Percentiles rank a stretch among this genome's conserved stretches.
phyloP scores from a whole-genome alignment of 768 basidiomycete species.

The Leccinum truebloodii region DNA sequence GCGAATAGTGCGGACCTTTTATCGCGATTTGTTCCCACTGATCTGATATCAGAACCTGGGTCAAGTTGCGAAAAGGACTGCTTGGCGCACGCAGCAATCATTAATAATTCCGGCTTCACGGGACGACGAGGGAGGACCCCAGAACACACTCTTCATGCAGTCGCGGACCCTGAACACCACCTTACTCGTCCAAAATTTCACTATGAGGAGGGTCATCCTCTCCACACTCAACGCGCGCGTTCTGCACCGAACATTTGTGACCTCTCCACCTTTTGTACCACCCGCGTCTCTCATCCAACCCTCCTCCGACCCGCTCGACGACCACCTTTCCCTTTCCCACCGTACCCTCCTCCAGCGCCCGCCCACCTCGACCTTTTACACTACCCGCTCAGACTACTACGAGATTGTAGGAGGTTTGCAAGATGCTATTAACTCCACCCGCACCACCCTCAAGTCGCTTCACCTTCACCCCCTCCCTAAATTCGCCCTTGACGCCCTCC shows the following conservation, averaged over 20 bases:
- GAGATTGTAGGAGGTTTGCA: slow-evolving; percentile 72
- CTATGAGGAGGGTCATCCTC: slow-evolving; percentile 7
- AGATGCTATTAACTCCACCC: slow-evolving; percentile 56
- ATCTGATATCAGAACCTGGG: not conserved
- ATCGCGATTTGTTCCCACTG: not conserved
- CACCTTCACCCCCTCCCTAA: slow-evolving; percentile 80
- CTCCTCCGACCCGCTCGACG: slow-evolving; percentile 2
- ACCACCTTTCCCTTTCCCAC: slow-evolving; percentile 6
- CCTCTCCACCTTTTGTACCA: slow-evolving; percentile 26
- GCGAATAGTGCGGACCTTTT: not conserved
- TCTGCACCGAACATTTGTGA: slow-evolving; percentile 13
- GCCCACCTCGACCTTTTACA: slow-evolving; percentile 80
- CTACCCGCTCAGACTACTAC: slow-evolving; percentile 72
- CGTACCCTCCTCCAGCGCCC: slow-evolving; percentile 39
- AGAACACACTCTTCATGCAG: slow-evolving; percentile 1
- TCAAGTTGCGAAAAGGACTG: too few species aligned
- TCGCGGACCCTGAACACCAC: slow-evolving; percentile 22
- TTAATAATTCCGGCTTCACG: too few species aligned
- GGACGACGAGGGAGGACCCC: slow-evolving; percentile 12
- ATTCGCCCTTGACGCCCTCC: slow-evolving; percentile 60
- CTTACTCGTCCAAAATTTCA: slow-evolving; percentile 5
- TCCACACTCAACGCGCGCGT: slow-evolving; percentile 8
- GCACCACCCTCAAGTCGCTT: slow-evolving; percentile 57
- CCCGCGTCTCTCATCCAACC: slow-evolving; percentile 25
- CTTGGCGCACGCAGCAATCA: too few species aligned